Base-by-base conservation (phyloP, 225 moss, liverwort and hornwort species). In the Polytrichum commune region DNA sequence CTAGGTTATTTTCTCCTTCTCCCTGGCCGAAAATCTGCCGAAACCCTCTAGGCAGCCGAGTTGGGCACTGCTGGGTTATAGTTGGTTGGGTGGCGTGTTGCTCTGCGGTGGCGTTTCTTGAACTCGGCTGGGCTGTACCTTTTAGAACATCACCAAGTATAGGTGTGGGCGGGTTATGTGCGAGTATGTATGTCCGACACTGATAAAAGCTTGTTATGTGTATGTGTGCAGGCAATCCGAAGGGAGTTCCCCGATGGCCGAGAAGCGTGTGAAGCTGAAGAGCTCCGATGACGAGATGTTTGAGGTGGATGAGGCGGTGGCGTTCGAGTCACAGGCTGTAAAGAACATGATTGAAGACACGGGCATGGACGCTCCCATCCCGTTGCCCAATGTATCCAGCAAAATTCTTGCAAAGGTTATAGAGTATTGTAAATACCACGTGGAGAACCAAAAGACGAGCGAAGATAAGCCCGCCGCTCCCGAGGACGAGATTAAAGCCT, bases 361-460 rank as follows among this genome's bases (percentile, higher is more conserved):
- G 29, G 86, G 86, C 19, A 68, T 80, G 22, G 83, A 86, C 54
- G 69, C 77, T 9, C 79, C 83, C 58, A 86, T 86, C 13, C 86
- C 86, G 3, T 63, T 86, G 82, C 83, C 86, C 2, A 86, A 86
- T 29, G 86, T 86, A 53, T 83, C 86, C 62, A 83, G 86, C 80
- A 86, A 86, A 69, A 83, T 86, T 60, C 57, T 86, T 77, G 77
- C 80, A 54, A 86, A 86, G 80, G 83, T 86, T n/a, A 83, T 86
- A 54, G 83, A 86, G 73, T 86, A 86, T 56, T 86, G 86, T 70
- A 83, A 80, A 67, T 86, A 86, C 38, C 86, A 86, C 23, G 86
- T 83, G 2, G 86, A 86, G 26, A 86, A 80, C 53, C 86, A 83
- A 58, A 86, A 86, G 77, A 69, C 74, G 38, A 80, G 80, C 30